These are phyloP conservation scores for Martensiomyces pterosporus DNA, from an alignment of 192 early-diverging fungal species.

Conservation along the genomic window DNA sequence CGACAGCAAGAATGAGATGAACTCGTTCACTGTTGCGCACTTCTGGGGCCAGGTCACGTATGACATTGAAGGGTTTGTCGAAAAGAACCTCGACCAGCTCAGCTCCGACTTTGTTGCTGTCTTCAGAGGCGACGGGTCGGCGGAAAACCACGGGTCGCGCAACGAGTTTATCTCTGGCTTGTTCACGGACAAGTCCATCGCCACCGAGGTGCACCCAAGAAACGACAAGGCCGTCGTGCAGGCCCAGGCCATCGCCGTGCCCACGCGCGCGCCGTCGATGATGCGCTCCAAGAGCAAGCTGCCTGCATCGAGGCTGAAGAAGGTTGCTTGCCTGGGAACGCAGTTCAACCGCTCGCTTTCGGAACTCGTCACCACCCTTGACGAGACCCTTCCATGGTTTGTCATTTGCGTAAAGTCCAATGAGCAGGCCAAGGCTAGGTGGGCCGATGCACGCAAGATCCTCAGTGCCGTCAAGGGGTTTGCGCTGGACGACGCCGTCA, in stretches of 20 bases:
- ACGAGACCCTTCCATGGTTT: conserved; percentile 78
- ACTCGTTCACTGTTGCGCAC: conserved; percentile 76
- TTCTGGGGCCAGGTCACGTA: conserved; percentile 75
- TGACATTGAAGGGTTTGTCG: conserved; percentile 75
- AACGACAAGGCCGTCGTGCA: conserved; percentile 68
- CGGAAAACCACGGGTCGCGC: conserved; percentile 58
- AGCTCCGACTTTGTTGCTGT: conserved; percentile 84
- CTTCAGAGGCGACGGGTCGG: conserved; percentile 69
- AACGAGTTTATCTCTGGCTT: conserved; percentile 77
- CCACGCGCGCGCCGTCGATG: conserved; percentile 65
- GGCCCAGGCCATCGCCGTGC: conserved; percentile 74
- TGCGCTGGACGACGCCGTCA: conserved; percentile 60
- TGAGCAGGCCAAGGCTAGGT: conserved; percentile 65
- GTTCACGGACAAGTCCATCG: conserved; percentile 66
- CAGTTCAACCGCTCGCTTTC: conserved; percentile 63
- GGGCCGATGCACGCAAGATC: conserved; percentile 64
- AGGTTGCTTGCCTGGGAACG: conserved; percentile 45
- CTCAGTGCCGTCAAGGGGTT: conserved; percentile 53
- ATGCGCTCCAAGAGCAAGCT: conserved; percentile 50
- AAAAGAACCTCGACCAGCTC: conserved; percentile 72
- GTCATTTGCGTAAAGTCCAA: conserved; percentile 75
- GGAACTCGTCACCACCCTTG: conserved; percentile 74
- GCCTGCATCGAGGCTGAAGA: conserved; percentile 55
- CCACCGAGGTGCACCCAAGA: conserved; percentile 70
- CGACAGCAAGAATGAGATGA: conserved; percentile 51